These are phyloP conservation scores for Tetraselmis chui DNA, from an alignment of 139 green algal species.

Conservation along the genomic window DNA sequence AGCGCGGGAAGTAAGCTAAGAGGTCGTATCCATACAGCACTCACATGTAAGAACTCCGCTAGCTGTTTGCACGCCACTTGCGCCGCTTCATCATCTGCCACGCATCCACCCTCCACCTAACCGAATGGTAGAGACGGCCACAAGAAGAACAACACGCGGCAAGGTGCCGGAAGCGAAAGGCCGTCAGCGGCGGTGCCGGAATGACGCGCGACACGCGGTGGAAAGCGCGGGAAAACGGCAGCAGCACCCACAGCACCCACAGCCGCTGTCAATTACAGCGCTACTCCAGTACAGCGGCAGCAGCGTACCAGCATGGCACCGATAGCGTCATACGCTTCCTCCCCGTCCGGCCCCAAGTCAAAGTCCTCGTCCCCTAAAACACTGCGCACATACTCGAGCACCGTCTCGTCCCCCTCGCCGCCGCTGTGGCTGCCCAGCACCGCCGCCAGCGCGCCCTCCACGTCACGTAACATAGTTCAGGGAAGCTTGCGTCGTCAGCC, in stretches of 20 bases:
- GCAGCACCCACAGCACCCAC: too few species aligned
- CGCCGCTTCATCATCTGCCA: constrained; percentile 20
- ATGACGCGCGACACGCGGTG: neutral
- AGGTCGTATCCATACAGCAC: too few species aligned
- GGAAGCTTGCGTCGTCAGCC: too few species aligned
- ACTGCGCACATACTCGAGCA: constrained; percentile 18
- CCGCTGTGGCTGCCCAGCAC: neutral
- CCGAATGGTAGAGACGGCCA: neutral
- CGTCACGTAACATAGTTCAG: too few species aligned
- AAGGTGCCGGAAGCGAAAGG: neutral
- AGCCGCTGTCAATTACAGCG: too few species aligned
- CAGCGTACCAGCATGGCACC: constrained; percentile 22
- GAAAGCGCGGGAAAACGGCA: neutral
- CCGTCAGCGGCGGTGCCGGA: neutral
- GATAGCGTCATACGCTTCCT: constrained; percentile 22
- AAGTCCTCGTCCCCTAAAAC: constrained; percentile 20
- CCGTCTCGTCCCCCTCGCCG: constrained; percentile 11
- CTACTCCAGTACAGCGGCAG: too few species aligned
- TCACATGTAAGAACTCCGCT: too few species aligned
- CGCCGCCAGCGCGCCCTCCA: too few species aligned
- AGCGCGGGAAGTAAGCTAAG: too few species aligned
- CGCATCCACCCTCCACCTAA: constrained; percentile 24
- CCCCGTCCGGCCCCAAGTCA: constrained; percentile 19
- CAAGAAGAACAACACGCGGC: neutral
- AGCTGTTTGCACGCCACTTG: constrained; percentile 19